Percentiles rank a stretch among this genome's conserved stretches.
These are phyloP conservation scores for Hibiscus trionum DNA, from an alignment of 345 rosid genomes.

Conservation along the genomic window DNA sequence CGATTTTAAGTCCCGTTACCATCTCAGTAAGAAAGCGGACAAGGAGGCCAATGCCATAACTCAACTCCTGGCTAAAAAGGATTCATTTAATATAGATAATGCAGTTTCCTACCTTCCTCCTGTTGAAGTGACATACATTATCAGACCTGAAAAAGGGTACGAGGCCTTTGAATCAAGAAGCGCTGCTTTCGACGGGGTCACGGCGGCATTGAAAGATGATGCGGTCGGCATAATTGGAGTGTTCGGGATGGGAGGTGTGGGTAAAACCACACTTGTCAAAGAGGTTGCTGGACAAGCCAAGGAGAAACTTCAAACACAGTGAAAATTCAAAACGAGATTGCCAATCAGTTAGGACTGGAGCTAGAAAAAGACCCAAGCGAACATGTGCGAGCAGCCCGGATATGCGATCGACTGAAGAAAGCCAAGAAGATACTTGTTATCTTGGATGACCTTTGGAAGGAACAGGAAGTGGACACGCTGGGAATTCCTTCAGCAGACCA, in stretches of 20 bases:
- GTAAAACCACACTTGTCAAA: too few relatives aligned
- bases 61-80: too few relatives aligned
- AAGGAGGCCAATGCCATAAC: too few relatives aligned
- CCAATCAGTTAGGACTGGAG: background rate
- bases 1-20: too few relatives aligned
- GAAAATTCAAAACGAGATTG: background rate
- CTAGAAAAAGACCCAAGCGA: background rate
- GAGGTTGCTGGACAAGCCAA: too few relatives aligned
- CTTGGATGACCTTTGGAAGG: background rate
- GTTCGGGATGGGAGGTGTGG: background rate
- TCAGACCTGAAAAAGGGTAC: too few relatives aligned
- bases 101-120: too few relatives aligned
- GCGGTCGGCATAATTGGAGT: background rate
- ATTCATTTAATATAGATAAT: too few relatives aligned
- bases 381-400: background rate
- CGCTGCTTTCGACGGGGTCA: background rate
- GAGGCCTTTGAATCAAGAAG: background rate
- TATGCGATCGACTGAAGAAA: background rate
- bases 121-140: too few relatives aligned
- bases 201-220: background rate
- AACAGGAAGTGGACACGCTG: background rate
- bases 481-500: background rate
- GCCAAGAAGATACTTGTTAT: background rate
- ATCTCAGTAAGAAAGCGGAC: too few relatives aligned
- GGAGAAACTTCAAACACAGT: too few relatives aligned